These are phyloP conservation scores for Prunus fruticosa DNA, from an alignment of 306 rosid species.

Conservation along the genomic window DNA sequence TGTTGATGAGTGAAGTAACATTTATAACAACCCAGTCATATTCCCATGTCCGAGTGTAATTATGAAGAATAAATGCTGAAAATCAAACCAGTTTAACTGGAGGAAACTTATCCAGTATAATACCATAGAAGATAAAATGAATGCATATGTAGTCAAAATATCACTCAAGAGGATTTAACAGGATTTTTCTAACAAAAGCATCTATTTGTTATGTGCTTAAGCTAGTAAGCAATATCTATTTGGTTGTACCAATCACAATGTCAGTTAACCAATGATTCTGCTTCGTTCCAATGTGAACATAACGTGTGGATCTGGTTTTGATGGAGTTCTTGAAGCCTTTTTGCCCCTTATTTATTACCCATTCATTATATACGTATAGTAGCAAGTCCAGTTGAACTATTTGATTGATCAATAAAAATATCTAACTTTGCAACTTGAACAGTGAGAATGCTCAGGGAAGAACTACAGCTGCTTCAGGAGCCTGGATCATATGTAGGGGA, in stretches of 20 bases:
- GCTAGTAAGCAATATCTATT: not conserved
- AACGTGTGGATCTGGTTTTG: not conserved
- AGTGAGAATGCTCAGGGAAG: slow-evolving; percentile 99
- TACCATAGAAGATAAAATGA: not conserved
- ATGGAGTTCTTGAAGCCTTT: not conserved
- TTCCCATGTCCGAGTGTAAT: not conserved
- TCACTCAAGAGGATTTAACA: not conserved
- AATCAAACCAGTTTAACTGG: not conserved
- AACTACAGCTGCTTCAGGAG: slow-evolving; percentile 95
- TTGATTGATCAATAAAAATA: not conserved
- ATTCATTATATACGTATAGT: not conserved
- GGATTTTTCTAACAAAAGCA: not conserved
- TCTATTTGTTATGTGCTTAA: not conserved
- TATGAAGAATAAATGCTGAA: not conserved
- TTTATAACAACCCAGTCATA: no score
- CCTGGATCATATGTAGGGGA: slow-evolving; percentile 99
- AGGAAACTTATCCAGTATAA: not conserved
- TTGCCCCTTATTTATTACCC: not conserved
- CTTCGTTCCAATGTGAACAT: not conserved
- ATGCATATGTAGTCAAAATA: not conserved
- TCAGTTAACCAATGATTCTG: not conserved
- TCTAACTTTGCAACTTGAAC: slow-evolving; percentile 22
- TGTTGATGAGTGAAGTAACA: no score
- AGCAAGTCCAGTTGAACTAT: not conserved
- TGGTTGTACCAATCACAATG: not conserved